Percentiles rank a stretch among this genome's conserved stretches.
Evolutionary conservation across 345 rosid species (phyloP).

Genomic region (Gossypium thurberi): DNA sequence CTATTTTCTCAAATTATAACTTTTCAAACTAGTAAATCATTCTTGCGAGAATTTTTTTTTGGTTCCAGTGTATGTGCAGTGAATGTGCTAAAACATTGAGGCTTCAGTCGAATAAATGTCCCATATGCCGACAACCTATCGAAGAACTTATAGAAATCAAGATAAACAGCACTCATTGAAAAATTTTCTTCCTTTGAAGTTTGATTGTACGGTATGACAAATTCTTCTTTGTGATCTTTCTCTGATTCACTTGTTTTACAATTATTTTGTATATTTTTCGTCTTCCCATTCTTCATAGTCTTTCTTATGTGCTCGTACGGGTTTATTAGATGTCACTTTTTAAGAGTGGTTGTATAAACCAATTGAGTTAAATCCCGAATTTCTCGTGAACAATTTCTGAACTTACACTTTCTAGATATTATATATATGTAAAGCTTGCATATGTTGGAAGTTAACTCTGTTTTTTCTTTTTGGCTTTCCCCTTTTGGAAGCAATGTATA

Average conservation of each 20-base stretch:
- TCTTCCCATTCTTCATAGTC: neutral
- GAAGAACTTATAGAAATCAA: constrained; percentile 75
- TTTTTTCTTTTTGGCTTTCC: neutral
- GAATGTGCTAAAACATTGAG: constrained; percentile 76
- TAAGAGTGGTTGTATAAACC: neutral
- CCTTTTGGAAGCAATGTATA: constrained; percentile 3
- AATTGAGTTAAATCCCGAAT: neutral
- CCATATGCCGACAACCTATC: constrained; percentile 84
- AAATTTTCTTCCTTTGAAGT: constrained; percentile 22
- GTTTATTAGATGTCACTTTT: neutral
- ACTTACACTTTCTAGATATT: neutral
- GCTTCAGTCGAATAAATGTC: constrained; percentile 80
- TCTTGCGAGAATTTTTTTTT: constrained; percentile 12
- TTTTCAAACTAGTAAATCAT: neutral
- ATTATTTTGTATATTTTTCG: constrained; percentile 24
- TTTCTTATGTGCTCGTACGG: neutral
- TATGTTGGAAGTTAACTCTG: constrained; percentile 10
- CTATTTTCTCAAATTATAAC: neutral
- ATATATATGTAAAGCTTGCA: constrained; percentile 9
- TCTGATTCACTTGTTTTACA: neutral
- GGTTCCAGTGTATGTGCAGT: constrained; percentile 68
- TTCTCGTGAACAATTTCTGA: constrained; percentile 7
- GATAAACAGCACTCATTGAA: constrained; percentile 40
- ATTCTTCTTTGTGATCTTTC: neutral
- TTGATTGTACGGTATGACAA: constrained; percentile 20